Base-by-base conservation (phyloP, 169 alveolate genomes). In the Eimeria falciformis region DNA sequence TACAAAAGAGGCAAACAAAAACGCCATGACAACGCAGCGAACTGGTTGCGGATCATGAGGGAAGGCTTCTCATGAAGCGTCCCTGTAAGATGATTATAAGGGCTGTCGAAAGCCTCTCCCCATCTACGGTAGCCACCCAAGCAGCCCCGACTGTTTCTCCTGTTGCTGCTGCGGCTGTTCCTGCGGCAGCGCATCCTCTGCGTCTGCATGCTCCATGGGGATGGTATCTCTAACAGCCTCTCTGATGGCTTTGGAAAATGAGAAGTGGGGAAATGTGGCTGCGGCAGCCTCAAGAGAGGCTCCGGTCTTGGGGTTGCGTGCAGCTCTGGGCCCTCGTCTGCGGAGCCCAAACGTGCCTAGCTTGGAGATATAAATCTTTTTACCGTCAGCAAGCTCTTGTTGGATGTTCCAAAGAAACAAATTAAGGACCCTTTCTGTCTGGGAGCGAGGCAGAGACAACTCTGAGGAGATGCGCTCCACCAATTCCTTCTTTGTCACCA, bases 261-360 rank as follows among this genome's bases (percentile, higher is more conserved):
- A 11, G 78, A 82, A 82, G 23, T 55, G 25, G 27, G 90, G 90
- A 29, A 82, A 82, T 4, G 90, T 82, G 1, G 90, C 50, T 1
- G 90, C 90, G 45, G 90, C 50, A 21, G 65, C 78, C 12, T 33
- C 25, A 29, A 82, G 75, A 3, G 77, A 17, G 5, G 27, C 90
- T 18, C 90, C 90, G 0, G 90, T 82, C 2, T 68, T 66, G 2
- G 90, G 90, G 40, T 82, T 82, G 9, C 90, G 5, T 5, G 90
- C 78, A 5, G 23, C 23, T 25, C 90, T 18, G 11, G 62, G 77
- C 65, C 90, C 90, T 3, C 90, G 25, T 2, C 90, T 7, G 33
- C 90, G 55, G 45, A 58, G 40, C 3, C 62, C 58, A 62, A 82
- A 56, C 11, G 40, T 56, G 5, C 90, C 90, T 14, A 82, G 43